phyloP scores from a whole-genome alignment of 108 stramenopile genomes.

The Epipyxis sp. region DNA sequence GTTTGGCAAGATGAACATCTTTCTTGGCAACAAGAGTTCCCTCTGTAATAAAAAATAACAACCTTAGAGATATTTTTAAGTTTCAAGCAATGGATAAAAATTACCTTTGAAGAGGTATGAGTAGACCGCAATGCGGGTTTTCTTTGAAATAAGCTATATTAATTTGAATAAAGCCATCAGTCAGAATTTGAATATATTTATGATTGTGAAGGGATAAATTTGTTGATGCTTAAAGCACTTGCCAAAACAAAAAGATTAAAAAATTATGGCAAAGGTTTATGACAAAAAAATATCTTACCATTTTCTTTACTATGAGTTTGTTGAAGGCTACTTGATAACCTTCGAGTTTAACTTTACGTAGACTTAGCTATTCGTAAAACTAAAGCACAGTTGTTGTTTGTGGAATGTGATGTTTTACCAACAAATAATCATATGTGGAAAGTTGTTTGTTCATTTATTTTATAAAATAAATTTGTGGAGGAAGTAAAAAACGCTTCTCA shows the following conservation, averaged over 20 bases:
- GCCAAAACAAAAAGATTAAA: too few relatives aligned
- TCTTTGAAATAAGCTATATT: constrained; percentile 20
- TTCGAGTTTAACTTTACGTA: too few relatives aligned
- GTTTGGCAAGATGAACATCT: background rate
- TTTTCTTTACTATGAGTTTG: too few relatives aligned
- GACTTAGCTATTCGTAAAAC: too few relatives aligned
- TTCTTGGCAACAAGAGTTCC: constrained; percentile 32
- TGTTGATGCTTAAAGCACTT: background rate
- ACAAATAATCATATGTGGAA: too few relatives aligned
- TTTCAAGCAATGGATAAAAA: background rate
- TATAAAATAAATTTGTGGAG: too few relatives aligned
- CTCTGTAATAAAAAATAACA: constrained; percentile 15
- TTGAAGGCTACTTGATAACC: too few relatives aligned
- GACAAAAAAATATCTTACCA: background rate
- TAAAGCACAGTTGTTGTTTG: too few relatives aligned
- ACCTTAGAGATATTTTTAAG: background rate
- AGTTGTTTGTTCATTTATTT: too few relatives aligned
- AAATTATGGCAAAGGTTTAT: background rate
- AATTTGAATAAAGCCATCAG: background rate
- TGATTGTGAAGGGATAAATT: background rate
- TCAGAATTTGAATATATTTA: background rate
- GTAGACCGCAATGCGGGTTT: constrained; percentile 21
- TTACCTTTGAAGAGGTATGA: constrained; percentile 34
- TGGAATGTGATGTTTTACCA: too few relatives aligned
- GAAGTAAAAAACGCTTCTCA: too few relatives aligned